Percentiles rank a stretch among this genome's conserved stretches.
Conservation (phyloP, 768 basidiomycete genomes). For the Arthromyces matolae region DNA sequence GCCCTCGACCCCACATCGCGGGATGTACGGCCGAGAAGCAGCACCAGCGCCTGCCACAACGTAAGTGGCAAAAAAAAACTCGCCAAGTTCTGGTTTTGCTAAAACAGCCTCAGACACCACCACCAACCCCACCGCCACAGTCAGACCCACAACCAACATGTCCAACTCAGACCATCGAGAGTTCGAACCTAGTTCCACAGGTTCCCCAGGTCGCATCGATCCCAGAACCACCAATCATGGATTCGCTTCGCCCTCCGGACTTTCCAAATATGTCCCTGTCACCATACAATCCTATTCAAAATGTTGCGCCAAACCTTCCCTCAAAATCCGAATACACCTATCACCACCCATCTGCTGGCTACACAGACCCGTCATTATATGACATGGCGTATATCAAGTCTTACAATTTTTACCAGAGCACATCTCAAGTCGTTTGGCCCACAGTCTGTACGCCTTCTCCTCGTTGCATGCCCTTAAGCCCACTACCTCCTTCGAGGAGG, state of each 20-base stretch:
- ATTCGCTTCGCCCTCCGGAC: slow-evolving; percentile 15
- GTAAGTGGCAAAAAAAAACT: slow-evolving; percentile 8
- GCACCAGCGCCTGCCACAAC: not conserved
- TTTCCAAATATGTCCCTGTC: slow-evolving; percentile 3
- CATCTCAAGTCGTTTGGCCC: slow-evolving; percentile 12
- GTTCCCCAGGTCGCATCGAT: slow-evolving; percentile 8
- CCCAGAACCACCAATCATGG: slow-evolving; percentile 14
- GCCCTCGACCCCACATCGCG: slow-evolving; percentile 1
- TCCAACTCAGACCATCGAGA: slow-evolving; percentile 1
- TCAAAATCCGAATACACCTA: not conserved
- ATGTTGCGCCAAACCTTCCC: not conserved
- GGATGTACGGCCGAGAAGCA: not conserved
- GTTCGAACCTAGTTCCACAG: not conserved
- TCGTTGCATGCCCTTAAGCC: slow-evolving; percentile 22
- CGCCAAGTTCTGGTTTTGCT: not conserved
- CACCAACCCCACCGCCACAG: not conserved
- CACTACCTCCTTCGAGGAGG: slow-evolving; percentile 26
- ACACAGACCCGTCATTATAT: slow-evolving; percentile 3
- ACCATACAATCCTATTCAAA: not conserved
- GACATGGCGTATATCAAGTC: not conserved
- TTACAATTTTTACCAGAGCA: slow-evolving; percentile 7
- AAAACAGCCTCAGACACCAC: slow-evolving; percentile 2
- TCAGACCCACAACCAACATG: no score
- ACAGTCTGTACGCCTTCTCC: slow-evolving; percentile 17
- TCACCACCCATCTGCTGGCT: not conserved